A percentile compares a stretch with the other conserved stretches of the same genome.
Conservation (phyloP, 148 eudicot species). For the Talinum fruticosum region DNA sequence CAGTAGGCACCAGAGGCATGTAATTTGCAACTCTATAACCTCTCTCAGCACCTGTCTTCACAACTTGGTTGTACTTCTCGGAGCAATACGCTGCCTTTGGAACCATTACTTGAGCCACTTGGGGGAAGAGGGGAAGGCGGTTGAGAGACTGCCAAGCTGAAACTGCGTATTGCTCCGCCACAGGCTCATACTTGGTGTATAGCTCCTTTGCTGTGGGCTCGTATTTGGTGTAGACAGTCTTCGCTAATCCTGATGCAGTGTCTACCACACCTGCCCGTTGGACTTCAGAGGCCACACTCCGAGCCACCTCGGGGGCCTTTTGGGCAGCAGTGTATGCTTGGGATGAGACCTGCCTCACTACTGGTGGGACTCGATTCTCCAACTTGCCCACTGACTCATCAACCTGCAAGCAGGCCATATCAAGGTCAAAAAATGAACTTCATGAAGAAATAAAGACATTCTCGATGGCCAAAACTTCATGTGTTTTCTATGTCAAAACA, state of each 20-base stretch:
- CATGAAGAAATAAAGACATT: too few relatives aligned
- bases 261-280: conserved; percentile 61
- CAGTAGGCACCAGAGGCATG: conserved; percentile 80
- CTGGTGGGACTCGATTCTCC: conserved; percentile 61
- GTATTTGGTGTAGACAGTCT: conserved; percentile 56
- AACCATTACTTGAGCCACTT: conserved; percentile 62
- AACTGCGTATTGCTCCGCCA: conserved; percentile 83
- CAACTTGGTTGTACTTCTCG: conserved; percentile 77
- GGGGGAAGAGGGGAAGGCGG: conserved; percentile 77
- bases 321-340: conserved; percentile 63
- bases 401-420: conserved; percentile 42
- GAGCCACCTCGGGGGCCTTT: conserved; percentile 71
- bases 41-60: conserved; percentile 51
- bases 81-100: conserved; percentile 75
- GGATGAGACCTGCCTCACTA: conserved; percentile 57
- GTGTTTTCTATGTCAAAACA: neutral
- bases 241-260: conserved; percentile 75
- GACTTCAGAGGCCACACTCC: conserved; percentile 67
- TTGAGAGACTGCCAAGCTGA: conserved; percentile 78
- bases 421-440: too few relatives aligned
- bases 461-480: too few relatives aligned
- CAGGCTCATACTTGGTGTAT: conserved; percentile 77
- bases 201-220: conserved; percentile 83
- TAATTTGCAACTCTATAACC: conserved; percentile 75
- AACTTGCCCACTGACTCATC: conserved; percentile 72